Evolutionary conservation across 2,329 filamentous ascomycete species (phyloP), one percentile per base, ranked within the genome.

Genomic region (Alternaria infectoria): DNA sequence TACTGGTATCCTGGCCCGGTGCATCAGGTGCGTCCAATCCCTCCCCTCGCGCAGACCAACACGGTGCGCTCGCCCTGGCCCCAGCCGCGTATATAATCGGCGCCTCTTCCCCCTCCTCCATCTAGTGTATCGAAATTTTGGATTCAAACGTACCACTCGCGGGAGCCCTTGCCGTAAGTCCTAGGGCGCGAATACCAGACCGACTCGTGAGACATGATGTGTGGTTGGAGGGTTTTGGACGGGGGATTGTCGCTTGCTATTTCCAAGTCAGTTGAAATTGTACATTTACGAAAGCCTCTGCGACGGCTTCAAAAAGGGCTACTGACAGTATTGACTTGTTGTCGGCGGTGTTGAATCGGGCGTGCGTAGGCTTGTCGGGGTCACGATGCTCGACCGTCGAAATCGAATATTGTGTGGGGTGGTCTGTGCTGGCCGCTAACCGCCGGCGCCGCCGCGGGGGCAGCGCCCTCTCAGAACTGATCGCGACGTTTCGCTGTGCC

Each of bases 161-260:
- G 92, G 84, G 92, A 87, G 86, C 95, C 95, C 90, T 97, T 97
- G 88, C 95, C 95, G 89, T 96, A 97, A 84, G 85, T 93, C 86
- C 94, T 92, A 82, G 96, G 96, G 85, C 96, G 94, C 82, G 93
- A 97, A 91, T 96, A 97, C 94, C 95, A 99, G 87, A 98, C 93
- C 65, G 91, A 93, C 88, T 98, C 95, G 93, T 92, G 90, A 85
- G 90, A 90, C 90, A 92, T 92, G 81, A 81, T 90, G 85, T 84
- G 83, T 82, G 81, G 80, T 75, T 77, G 17, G 65, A 51, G 65
- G 59, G 64, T 57, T 66, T 45, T 57, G 57, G 45, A 30, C 44
- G 23, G 59, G 54, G 46, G 54, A 40, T 50, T 59, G 51, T 60
- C 49, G 40, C 51, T 46, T 55, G 51, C 61, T 63, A n/a, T 23